These are phyloP conservation scores for Oryza longistaminata DNA, from an alignment of 176 grass and related monocot genomes.

Conservation along the genomic window DNA sequence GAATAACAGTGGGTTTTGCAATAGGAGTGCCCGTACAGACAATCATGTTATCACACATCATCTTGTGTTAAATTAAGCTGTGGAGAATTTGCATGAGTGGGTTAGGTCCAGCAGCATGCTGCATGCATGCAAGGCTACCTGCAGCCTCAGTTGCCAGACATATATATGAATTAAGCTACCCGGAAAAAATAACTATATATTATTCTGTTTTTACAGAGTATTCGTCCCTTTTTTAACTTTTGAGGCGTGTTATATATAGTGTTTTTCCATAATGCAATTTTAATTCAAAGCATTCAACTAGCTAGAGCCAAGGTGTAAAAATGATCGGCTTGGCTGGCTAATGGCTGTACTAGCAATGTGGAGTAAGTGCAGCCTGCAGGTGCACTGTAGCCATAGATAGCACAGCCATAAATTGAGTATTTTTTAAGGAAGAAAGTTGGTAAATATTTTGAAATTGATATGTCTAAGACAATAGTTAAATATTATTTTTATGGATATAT, in stretches of 20 bases:
- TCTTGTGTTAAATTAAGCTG: conserved; percentile 33
- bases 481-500: no score
- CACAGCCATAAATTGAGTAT: no score
- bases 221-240: neutral
- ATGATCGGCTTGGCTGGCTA: no score
- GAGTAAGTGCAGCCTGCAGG: no score
- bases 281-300: no score
- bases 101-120: conserved; percentile 46
- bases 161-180: neutral
- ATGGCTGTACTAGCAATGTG: no score
- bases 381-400: no score
- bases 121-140: neutral
- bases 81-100: conserved; percentile 43
- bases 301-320: no score
- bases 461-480: no score
- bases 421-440: no score
- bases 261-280: neutral
- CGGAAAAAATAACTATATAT: neutral
- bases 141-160: neutral
- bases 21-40: conserved; percentile 28
- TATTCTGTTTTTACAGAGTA: neutral
- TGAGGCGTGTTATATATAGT: neutral
- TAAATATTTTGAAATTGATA: no score
- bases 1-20: conserved; percentile 9
- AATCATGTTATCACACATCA: conserved; percentile 25